Evolutionary conservation across 176 grass and related monocot species (phyloP), one percentile per base, ranked within the genome.

Genomic region (Bolboschoenus planiculmis): DNA sequence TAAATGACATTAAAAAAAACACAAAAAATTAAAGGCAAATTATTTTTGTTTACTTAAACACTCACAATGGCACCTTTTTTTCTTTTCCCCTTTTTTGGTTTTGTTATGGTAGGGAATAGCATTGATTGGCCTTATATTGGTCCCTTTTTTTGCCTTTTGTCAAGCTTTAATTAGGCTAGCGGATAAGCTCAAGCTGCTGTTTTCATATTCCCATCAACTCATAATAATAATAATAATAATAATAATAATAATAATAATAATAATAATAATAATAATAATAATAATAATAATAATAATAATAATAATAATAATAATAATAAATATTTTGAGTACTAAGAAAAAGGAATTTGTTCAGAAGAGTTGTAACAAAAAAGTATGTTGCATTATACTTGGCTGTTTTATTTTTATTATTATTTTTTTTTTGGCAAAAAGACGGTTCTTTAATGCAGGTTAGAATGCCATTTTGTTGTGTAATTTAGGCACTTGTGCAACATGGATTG

Each of bases 91-190:
- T 39, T 81, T 81, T 81, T 81, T 37, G 14, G 4, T n/a, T 79
- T 80, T 57, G 16, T 31, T 59, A 39, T 60, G 57, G 79, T 64
- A 64, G 56, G 78, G 56, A 82, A 60, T 44, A 24, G 79, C 79
- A 82, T 46, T 46, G 36, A 82, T 82, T 65, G 79, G 57, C 37
- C 56, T 47, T 82, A 0, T 46, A 65, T 64, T 82, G 79, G 24
- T 23, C 13, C 24, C 27, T 43, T 65, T 61, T 46, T 82, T 48
- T 24, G 34, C 79, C 59, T 82, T 82, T 46, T 30, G 24, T 64
- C 57, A 82, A 76, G 79, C 79, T 82, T 82, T 82, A 48, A 64
- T 79, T 60, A 43, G 35, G 56, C 16, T 29, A 81, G 79, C 21
- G 26, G 79, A 82, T 82, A 82, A 82, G 79, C n/a, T 50, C 79